Percentiles rank a stretch among this genome's conserved stretches.
Conservation (phyloP, 345 rosid genomes). For the Ceriops zippeliana region DNA sequence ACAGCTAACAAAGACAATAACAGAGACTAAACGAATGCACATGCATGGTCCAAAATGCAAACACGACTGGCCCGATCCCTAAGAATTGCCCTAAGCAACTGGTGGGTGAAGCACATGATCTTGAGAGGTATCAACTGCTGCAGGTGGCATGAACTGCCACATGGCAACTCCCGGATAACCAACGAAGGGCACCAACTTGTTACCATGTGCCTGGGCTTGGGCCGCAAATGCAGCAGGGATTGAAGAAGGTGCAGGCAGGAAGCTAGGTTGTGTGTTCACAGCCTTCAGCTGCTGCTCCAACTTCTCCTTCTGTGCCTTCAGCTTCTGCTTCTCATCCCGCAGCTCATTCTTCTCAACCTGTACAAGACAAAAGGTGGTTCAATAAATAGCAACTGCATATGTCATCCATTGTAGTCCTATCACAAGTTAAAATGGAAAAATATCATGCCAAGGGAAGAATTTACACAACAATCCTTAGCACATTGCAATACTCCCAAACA, state of each 20-base stretch:
- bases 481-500: neutral
- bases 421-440: neutral
- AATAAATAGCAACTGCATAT: neutral
- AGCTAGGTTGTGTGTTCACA: constrained; percentile 58
- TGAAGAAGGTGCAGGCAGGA: constrained; percentile 48
- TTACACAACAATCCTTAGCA: neutral
- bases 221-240: constrained; percentile 57
- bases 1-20: constrained; percentile 34
- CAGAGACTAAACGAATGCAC: constrained; percentile 38
- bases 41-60: constrained; percentile 40
- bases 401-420: neutral
- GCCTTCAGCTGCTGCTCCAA: constrained; percentile 65
- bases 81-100: constrained; percentile 44
- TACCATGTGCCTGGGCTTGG: constrained; percentile 63
- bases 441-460: constrained; percentile 5
- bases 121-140: constrained; percentile 71
- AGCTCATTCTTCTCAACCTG: constrained; percentile 91
- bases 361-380: neutral
- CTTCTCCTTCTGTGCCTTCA: constrained; percentile 78
- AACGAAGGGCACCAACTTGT: constrained; percentile 64
- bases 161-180: constrained; percentile 71
- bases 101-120: constrained; percentile 97
- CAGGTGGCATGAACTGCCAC: constrained; percentile 93
- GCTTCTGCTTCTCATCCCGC: constrained; percentile 71
- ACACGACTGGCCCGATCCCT: constrained; percentile 24